Percentiles rank a stretch among this genome's conserved stretches.
Evolutionary conservation across 257 asterid genomes (phyloP).

Genomic region (Coffea canephora): DNA sequence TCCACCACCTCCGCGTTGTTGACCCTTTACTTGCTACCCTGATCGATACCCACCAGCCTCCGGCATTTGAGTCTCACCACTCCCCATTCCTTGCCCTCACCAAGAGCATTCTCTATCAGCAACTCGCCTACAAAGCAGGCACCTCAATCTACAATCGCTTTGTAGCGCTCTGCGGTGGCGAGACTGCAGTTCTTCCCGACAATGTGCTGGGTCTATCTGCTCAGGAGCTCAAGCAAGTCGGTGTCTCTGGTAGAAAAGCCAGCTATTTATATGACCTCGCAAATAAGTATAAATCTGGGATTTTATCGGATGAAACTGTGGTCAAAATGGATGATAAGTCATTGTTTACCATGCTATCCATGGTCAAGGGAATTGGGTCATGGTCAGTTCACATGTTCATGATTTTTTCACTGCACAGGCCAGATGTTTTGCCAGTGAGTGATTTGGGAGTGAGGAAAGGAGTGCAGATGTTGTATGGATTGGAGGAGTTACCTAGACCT

Average conservation of each 20-base stretch:
- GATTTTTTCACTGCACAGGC: constrained; percentile 87
- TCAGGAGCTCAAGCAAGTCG: constrained; percentile 88
- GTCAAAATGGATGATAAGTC: constrained; percentile 93
- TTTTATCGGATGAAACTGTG: constrained; percentile 70
- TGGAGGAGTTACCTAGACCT: constrained; percentile 88
- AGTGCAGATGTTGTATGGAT: constrained; percentile 71
- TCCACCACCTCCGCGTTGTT: constrained; percentile 54
- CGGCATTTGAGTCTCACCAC: constrained; percentile 58
- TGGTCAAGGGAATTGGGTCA: constrained; percentile 97
- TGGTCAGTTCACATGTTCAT: constrained; percentile 99
- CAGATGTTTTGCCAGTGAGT: constrained; percentile 92
- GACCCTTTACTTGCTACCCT: constrained; percentile 67
- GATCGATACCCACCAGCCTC: constrained; percentile 56
- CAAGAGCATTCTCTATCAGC: constrained; percentile 84
- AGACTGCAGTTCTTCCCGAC: constrained; percentile 59
- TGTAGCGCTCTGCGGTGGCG: constrained; percentile 76
- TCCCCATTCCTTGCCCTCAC: constrained; percentile 71
- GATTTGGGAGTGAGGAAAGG: constrained; percentile 97
- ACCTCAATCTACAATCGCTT: constrained; percentile 76
- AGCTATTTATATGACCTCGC: constrained; percentile 81
- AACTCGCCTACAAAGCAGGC: constrained; percentile 84
- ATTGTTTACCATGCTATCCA: constrained; percentile 85
- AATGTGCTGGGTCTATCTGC: constrained; percentile 61
- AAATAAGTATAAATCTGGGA: constrained; percentile 73
- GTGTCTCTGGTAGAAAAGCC: constrained; percentile 87